A percentile compares a stretch with the other conserved stretches of the same genome.
Conservation (phyloP, 371 early-diverging fungal species). For the Apophysomyces ossiformis region DNA sequence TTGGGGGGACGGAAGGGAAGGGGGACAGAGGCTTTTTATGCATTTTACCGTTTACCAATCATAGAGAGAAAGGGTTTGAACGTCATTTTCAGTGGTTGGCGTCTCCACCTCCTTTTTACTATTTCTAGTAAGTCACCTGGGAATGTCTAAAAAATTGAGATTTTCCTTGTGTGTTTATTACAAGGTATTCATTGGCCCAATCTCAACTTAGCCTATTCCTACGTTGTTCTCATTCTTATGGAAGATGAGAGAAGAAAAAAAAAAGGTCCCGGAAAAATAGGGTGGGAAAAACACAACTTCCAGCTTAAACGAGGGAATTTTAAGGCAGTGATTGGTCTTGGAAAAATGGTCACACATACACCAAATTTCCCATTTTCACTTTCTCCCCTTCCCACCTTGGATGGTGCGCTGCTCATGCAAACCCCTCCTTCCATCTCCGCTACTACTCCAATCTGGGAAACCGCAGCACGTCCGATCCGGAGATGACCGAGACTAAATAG, state of each 20-base stretch:
- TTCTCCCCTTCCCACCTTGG: too few relatives aligned
- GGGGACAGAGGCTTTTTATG: conserved; percentile 7
- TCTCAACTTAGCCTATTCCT: too few relatives aligned
- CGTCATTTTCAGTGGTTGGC: conserved; percentile 1
- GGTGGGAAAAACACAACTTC: neutral
- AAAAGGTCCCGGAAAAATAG: conserved; percentile 1
- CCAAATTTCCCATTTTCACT: too few relatives aligned
- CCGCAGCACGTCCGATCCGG: too few relatives aligned
- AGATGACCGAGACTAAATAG: too few relatives aligned
- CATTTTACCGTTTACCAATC: conserved; percentile 3
- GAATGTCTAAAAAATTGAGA: neutral
- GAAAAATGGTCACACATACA: neutral
- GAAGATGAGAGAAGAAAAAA: neutral
- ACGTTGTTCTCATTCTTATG: too few relatives aligned
- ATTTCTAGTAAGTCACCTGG: neutral
- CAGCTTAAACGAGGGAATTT: neutral
- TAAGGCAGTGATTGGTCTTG: conserved; percentile 5
- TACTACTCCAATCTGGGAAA: too few relatives aligned
- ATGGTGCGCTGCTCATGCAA: too few relatives aligned
- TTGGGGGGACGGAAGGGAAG: too few relatives aligned
- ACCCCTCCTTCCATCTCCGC: too few relatives aligned
- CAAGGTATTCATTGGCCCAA: too few relatives aligned
- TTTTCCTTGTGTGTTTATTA: neutral
- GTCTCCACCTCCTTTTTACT: conserved; percentile 1
- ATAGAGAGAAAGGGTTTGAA: neutral